Conservation (phyloP, 257 asterid species). For the Fraxinus americana region DNA sequence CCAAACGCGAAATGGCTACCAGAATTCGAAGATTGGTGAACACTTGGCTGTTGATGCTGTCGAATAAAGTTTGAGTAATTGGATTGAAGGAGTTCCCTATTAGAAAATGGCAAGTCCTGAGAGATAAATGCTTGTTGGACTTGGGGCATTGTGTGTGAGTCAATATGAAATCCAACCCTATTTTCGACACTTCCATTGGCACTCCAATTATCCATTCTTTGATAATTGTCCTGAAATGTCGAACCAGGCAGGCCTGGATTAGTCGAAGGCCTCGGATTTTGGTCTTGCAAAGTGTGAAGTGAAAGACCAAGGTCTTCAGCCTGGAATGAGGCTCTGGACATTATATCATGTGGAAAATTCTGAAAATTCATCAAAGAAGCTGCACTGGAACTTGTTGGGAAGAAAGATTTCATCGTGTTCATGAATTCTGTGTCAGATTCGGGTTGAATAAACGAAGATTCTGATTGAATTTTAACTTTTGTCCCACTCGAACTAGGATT, state of each 20-base stretch:
- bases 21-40: conserved; percentile 31
- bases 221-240: conserved; percentile 33
- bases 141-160: conserved; percentile 23
- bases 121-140: conserved; percentile 23
- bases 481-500: conserved; percentile 9
- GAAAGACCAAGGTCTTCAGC: conserved; percentile 52
- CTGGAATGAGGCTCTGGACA: conserved; percentile 25
- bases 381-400: conserved; percentile 27
- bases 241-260: conserved; percentile 26
- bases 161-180: conserved; percentile 36
- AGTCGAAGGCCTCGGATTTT: conserved; percentile 15
- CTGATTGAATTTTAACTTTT: neutral
- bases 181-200: conserved; percentile 6
- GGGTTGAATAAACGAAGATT: conserved; percentile 7
- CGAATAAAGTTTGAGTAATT: conserved; percentile 28
- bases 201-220: conserved; percentile 36
- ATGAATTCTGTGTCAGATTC: conserved; percentile 20
- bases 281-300: conserved; percentile 40
- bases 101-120: conserved; percentile 34
- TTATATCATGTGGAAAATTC: conserved; percentile 17
- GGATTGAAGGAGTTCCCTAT: conserved; percentile 59
- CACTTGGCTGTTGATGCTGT: conserved; percentile 17
- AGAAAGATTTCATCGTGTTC: conserved; percentile 33
- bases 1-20: conserved; percentile 40
- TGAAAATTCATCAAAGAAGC: conserved; percentile 28